Base-by-base conservation (phyloP, 2,329 filamentous ascomycete species). In the Ilyonectria destructans region DNA sequence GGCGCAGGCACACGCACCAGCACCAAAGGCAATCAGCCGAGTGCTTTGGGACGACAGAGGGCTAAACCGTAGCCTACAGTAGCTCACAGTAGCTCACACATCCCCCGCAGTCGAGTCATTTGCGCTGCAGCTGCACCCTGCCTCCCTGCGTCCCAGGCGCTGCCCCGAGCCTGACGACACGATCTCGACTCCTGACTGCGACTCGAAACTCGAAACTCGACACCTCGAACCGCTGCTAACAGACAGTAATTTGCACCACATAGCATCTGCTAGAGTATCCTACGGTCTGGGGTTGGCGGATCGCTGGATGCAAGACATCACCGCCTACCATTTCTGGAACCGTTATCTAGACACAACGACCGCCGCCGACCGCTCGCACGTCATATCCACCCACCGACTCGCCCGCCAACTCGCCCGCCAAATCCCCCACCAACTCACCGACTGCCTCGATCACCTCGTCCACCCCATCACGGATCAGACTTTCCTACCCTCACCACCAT, bases 51-150 rank as follows among this genome's bases (percentile, higher is more conserved):
- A 33, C 46, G 55, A 65, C 15, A 19, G 40, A 45, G 63, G 61
- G 56, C 40, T 43, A 43, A 31, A 35, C 37, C 43, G 37, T 43
- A n/a, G 40, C 40, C n/a, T 49, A 43, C 49, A 43, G 62, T 72
- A 65, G 62, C 72, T 75, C 54, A 43, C 49, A 43, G 62, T 72
- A 65, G 62, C 72, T 74, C 54, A 74, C 65, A 66, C 52, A 60
- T 43, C 19, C 52, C 66, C 62, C 64, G 71, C 62, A 74, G 68
- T 60, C 70, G 69, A 75, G 64, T 68, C 69, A 68, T 58, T 33
- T 58, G 35, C 55, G 12, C 40, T 45, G 37, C 23, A 43, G 10
- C 43, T n/a, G n/a, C 56, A 58, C 56, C 26, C 19, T n/a, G 19
- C 29, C 56, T 49, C 40, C 37, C 40, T 29, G 56, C 56, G 10